Base-by-base conservation (phyloP, 2,329 filamentous ascomycete species). In the Cryphonectria japonica region DNA sequence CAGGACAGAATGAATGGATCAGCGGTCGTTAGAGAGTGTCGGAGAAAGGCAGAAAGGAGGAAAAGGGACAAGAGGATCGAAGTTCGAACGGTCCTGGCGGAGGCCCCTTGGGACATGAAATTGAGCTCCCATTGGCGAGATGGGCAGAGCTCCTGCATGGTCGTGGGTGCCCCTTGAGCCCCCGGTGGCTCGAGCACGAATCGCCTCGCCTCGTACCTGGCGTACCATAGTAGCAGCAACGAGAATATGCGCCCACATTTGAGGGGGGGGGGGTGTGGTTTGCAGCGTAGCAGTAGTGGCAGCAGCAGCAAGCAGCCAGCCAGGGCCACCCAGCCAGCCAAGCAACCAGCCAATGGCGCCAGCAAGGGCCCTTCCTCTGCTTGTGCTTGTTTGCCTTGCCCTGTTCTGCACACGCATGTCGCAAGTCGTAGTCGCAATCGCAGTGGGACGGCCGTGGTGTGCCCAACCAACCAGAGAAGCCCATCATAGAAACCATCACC, bases 111-210 rank as follows among this genome's bases (percentile, higher is more conserved):
- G 66, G 26, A 62, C 61, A 69, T 72, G 68, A 73, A 71, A 71
- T 73, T 73, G 71, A 73, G 37, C 57, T 70, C 69, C 66, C 71
- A 73, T 73, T 71, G 71, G 71, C 71, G 69, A 71, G 71, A 71
- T 73, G 63, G 70, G 67, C 66, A 60, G 26, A 68, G 69, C 71
- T 59, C 64, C 70, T 71, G 70, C 66, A 64, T 66, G 52, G 62
- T 54, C 70, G 54, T 67, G 66, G 66, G 26, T 39, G 37, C 66
- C 50, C 22, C 29, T 34, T 26, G 54, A 22, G 29, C 57, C 59
- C 59, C 34, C 59, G 62, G 62, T 69, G 67, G 70, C 70, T 69
- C 70, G 70, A 71, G 70, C 70, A 69, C 54, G 54, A 59, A 32
- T 50, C 46, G 46, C 46, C 46, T 59, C 26, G 26, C 54, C 26